Evolutionary conservation across 192 early-diverging fungal species (phyloP).

Genomic region (Gonapodya prolifera): DNA sequence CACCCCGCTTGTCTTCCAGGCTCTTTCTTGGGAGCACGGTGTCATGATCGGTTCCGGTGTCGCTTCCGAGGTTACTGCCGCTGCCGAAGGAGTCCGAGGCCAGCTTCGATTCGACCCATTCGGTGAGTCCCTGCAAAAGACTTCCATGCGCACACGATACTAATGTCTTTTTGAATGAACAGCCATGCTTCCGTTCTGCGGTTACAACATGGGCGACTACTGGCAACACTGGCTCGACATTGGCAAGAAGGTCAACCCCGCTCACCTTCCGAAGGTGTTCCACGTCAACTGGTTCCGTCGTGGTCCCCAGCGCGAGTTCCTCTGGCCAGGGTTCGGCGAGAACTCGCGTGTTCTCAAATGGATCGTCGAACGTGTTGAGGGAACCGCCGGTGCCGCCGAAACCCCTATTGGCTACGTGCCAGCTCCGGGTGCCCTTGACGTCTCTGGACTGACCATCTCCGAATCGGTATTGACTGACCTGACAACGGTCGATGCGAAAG

Average conservation of each 20-base stretch:
- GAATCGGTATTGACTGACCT: conserved; percentile 4
- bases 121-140: background rate
- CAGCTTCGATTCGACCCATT: conserved; percentile 16
- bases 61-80: conserved; percentile 13
- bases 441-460: conserved; percentile 7
- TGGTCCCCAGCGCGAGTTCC: conserved; percentile 8
- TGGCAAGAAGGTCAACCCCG: conserved; percentile 7
- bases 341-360: conserved; percentile 15
- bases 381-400: conserved; percentile 7
- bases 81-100: conserved; percentile 13
- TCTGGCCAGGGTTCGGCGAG: conserved; percentile 18
- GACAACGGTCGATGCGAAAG: conserved; percentile 8
- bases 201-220: conserved; percentile 19
- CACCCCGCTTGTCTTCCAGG: conserved; percentile 12
- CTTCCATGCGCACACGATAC: background rate
- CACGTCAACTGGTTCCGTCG: conserved; percentile 15
- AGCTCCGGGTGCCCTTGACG: conserved; percentile 9
- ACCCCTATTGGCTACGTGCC: conserved; percentile 13
- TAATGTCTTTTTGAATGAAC: background rate
- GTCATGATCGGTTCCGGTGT: conserved; percentile 12
- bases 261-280: conserved; percentile 14
- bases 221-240: conserved; percentile 12
- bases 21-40: conserved; percentile 13
- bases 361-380: conserved; percentile 10
- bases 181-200: conserved; percentile 17